Evolutionary conservation across 2,329 filamentous ascomycete genomes (phyloP), one percentile per base, ranked within the genome.

Genomic region (Aspergillus eucalypticola): DNA sequence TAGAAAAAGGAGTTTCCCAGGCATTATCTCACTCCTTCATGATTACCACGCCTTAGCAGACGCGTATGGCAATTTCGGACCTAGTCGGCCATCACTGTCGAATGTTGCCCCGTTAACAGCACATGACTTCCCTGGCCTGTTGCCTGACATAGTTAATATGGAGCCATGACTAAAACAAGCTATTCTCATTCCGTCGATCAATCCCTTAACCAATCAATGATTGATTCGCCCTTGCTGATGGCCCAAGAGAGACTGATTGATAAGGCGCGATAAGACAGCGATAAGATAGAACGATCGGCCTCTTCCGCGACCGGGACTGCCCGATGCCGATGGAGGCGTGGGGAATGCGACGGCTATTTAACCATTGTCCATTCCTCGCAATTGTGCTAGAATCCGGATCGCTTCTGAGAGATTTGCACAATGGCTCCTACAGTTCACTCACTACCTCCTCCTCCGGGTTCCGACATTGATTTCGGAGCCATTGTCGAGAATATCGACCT

Each of bases 401-500:
- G 17, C 17, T 15, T 21, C 52, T 13, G 27, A 15, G 6, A 42
- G 13, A 32, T 29, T 50, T 50, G n/a, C 39, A 55, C 10, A 2
- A 55, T 55, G 53, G 53, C 53, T 15, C 41, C 53, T 35, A 65
- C 66, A 8, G 66, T 75, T 6, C 61, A 63, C 10, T 66, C 68
- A 13, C 48, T 75, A 1, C 61, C 66, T 2, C 64, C 66, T 6
- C 66, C 71, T 3, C 39, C 64, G 0, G 73, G 70, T 23, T 79
- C 75, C 5, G 53, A 69, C 2, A 76, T 86, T 60, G 79, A 86
- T 68, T 88, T 90, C 58, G 88, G 88, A 1, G 87, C 86, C 8
- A 71, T 83, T 25, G 79, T 89, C 62, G 76, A 79, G 39, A 84
- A 86, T 49, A 78, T 83, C 39, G 82, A 89, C 66, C 75, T 90